These are phyloP conservation scores for Russula foetens DNA, from an alignment of 768 basidiomycete genomes.

Conservation along the genomic window DNA sequence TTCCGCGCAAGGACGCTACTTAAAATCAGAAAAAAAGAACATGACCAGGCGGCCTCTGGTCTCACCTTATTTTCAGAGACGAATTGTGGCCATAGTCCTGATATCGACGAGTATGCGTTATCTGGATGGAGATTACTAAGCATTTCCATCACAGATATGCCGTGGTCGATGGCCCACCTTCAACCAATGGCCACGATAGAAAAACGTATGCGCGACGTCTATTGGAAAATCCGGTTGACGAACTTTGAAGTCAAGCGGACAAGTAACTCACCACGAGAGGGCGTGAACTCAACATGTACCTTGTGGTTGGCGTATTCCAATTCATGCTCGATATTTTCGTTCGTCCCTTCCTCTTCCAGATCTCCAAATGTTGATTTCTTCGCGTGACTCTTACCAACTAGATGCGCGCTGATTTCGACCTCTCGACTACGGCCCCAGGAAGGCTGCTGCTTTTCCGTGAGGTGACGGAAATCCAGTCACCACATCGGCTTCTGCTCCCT, in stretches of 20 bases:
- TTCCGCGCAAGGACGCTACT: constrained; percentile 79
- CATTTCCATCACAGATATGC: constrained; percentile 12
- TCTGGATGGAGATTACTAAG: constrained; percentile 34
- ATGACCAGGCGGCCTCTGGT: constrained; percentile 18
- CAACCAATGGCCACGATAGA: constrained; percentile 85
- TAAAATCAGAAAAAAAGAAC: neutral
- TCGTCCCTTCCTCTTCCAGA: constrained; percentile 55
- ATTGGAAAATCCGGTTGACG: constrained; percentile 1
- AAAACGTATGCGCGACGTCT: constrained; percentile 89
- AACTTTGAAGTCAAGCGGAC: neutral
- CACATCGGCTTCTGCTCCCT: neutral
- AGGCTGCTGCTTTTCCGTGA: constrained; percentile 54
- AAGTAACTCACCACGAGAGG: constrained; percentile 54
- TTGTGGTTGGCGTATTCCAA: no score
- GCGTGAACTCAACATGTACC: no score
- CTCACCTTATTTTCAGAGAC: constrained; percentile 73
- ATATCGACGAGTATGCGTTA: constrained; percentile 70
- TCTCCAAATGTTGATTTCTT: constrained; percentile 64
- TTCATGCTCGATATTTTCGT: constrained; percentile 58
- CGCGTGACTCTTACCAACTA: constrained; percentile 53
- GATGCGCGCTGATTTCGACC: constrained; percentile 81
- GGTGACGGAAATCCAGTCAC: neutral
- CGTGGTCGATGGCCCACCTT: constrained; percentile 41
- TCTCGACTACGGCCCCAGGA: constrained; percentile 83
- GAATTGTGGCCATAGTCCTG: constrained; percentile 66